Evolutionary conservation across 1,284 basidiomycete genomes (phyloP).

Genomic region (Schizophyllum amplum): DNA sequence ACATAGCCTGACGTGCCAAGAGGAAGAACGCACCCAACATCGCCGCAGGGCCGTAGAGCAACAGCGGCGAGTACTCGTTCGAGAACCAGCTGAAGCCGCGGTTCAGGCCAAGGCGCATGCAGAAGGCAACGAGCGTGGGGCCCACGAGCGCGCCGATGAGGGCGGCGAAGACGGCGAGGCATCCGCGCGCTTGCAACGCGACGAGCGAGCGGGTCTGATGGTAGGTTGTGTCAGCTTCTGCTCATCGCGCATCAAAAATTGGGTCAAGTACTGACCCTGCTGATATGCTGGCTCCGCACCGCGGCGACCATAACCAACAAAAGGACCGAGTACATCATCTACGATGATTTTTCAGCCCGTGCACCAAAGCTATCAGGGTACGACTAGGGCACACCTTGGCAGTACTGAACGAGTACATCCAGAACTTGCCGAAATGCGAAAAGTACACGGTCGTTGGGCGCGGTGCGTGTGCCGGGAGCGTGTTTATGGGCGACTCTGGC

Average conservation of each 20-base stretch:
- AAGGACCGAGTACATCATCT: not conserved
- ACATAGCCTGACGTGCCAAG: too few species aligned
- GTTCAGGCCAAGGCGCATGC: conserved; percentile 61
- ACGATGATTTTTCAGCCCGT: not conserved
- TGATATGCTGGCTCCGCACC: not conserved
- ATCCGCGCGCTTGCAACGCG: conserved; percentile 31
- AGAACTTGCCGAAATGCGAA: conserved; percentile 60
- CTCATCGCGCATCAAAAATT: too few species aligned
- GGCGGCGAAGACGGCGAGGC: conserved; percentile 37
- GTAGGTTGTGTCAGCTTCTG: conserved; percentile 16
- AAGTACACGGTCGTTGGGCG: conserved; percentile 72
- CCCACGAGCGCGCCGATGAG: conserved; percentile 51
- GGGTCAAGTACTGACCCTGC: too few species aligned
- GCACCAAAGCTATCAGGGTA: conserved; percentile 35
- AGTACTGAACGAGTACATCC: conserved; percentile 67
- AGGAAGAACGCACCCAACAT: conserved; percentile 51
- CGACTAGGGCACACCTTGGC: conserved; percentile 49
- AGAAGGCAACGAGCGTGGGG: conserved; percentile 67
- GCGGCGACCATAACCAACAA: not conserved
- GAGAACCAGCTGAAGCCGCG: conserved; percentile 77
- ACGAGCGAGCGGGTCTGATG: conserved; percentile 28
- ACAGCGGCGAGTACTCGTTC: conserved; percentile 61
- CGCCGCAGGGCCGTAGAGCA: conserved; percentile 75
- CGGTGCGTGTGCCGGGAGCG: conserved; percentile 45
- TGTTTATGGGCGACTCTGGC: conserved; percentile 52